Conservation (phyloP, 2,329 filamentous ascomycete genomes). For the Chaetomiaceae sp. region DNA sequence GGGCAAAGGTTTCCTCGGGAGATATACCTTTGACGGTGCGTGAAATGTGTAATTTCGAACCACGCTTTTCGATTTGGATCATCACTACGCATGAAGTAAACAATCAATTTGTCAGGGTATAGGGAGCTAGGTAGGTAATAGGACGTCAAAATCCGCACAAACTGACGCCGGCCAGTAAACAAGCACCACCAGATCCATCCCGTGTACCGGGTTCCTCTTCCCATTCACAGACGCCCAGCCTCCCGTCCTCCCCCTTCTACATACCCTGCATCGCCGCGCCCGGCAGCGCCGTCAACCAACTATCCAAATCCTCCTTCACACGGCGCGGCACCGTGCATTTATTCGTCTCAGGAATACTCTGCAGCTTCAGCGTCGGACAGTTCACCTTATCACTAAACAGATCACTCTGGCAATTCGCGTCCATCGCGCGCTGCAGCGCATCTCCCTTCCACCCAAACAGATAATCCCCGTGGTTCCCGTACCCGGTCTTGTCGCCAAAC, state of each 20-base stretch:
- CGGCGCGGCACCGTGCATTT: neutral
- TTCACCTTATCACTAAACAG: neutral
- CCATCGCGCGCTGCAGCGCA: constrained; percentile 18
- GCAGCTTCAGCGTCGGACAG: neutral
- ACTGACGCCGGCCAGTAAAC: too few relatives aligned
- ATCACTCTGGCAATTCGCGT: constrained; percentile 2
- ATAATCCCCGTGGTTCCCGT: constrained; percentile 20
- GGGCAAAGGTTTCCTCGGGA: too few relatives aligned
- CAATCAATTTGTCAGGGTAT: too few relatives aligned
- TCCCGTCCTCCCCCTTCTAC: neutral
- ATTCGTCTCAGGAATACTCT: neutral
- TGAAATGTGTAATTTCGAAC: too few relatives aligned
- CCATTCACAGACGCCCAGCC: neutral
- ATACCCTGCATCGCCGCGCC: neutral
- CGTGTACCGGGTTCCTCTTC: too few relatives aligned
- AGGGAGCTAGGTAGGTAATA: too few relatives aligned
- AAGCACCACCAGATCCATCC: neutral
- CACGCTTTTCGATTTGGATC: too few relatives aligned
- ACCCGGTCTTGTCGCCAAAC: constrained; percentile 18
- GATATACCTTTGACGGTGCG: too few relatives aligned
- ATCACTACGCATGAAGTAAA: too few relatives aligned
- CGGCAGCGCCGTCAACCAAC: neutral
- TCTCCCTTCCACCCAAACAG: constrained; percentile 21
- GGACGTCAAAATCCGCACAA: too few relatives aligned
- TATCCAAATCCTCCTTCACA: neutral